phyloP scores from a whole-genome alignment of 441 rosid genomes.

The Iberis amara region DNA sequence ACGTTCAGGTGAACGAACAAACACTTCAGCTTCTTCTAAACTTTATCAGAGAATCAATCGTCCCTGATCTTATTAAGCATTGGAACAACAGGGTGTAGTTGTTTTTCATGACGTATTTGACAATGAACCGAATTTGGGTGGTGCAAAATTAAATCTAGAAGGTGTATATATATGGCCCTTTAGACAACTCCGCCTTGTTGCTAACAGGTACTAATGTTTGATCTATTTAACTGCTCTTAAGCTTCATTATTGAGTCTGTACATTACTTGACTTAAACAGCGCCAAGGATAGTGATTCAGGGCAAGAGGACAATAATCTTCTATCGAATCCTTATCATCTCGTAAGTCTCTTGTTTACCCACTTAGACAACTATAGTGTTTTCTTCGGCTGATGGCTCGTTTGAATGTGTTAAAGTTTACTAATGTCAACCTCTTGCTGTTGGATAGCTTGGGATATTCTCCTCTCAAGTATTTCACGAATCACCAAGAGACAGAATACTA shows the following conservation, averaged over 20 bases:
- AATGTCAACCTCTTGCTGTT: slow-evolving; percentile 26
- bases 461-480: slow-evolving; percentile 91
- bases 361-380: slow-evolving; percentile 6
- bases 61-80: background rate
- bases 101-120: slow-evolving; percentile 92
- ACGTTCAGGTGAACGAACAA: slow-evolving; percentile 64
- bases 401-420: background rate
- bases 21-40: background rate
- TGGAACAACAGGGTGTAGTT: slow-evolving; percentile 78
- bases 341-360: slow-evolving; percentile 38
- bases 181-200: slow-evolving; percentile 94
- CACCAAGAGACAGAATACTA: slow-evolving; percentile 69
- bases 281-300: slow-evolving; percentile 67
- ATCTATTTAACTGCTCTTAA: slow-evolving; percentile 23
- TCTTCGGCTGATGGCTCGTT: background rate
- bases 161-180: slow-evolving; percentile 99
- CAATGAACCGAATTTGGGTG: slow-evolving; percentile 80
- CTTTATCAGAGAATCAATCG: background rate
- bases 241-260: slow-evolving; percentile 13
- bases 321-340: slow-evolving; percentile 92
- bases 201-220: slow-evolving; percentile 56
- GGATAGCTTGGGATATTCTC: slow-evolving; percentile 95
- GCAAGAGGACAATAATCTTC: slow-evolving; percentile 82
- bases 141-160: slow-evolving; percentile 90
- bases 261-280: slow-evolving; percentile 31